Percentiles rank a stretch among this genome's conserved stretches.
phyloP scores from a whole-genome alignment of 345 rosid species.

The Gossypium sturtianum region DNA sequence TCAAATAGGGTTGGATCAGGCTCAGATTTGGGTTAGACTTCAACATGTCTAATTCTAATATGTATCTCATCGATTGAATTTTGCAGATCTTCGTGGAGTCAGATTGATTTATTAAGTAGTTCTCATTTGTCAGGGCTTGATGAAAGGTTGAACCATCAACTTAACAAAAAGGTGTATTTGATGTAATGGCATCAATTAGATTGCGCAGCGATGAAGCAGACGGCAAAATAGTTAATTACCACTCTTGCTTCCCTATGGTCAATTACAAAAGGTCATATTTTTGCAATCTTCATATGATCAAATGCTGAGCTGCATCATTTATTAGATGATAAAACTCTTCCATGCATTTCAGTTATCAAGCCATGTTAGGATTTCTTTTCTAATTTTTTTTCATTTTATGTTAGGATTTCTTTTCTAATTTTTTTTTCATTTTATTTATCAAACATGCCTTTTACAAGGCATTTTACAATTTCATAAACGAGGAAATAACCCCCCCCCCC shows the following conservation, averaged over 20 bases:
- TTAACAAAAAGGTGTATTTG: background rate
- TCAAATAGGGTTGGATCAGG: no score
- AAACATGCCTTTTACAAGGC: background rate
- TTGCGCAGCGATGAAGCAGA: background rate
- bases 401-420: background rate
- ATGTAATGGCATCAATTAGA: background rate
- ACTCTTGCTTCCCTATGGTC: background rate
- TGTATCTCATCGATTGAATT: no score
- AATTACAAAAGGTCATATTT: background rate
- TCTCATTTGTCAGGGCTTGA: background rate
- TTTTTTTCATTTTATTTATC: background rate
- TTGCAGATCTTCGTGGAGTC: conserved; percentile 58
- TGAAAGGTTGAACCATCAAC: background rate
- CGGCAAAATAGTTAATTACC: background rate
- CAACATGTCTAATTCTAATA: no score
- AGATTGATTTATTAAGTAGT: conserved; percentile 23
- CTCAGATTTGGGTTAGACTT: no score
- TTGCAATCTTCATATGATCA: background rate
- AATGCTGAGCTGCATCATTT: background rate
- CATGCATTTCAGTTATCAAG: background rate
- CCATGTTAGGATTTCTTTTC: background rate
- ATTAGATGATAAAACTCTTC: background rate
- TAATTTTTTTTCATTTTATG: background rate
- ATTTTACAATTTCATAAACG: background rate
- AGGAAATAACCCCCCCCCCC: background rate